Evolutionary conservation across 768 basidiomycete species (phyloP).

Genomic region (Mycena chlorophos): DNA sequence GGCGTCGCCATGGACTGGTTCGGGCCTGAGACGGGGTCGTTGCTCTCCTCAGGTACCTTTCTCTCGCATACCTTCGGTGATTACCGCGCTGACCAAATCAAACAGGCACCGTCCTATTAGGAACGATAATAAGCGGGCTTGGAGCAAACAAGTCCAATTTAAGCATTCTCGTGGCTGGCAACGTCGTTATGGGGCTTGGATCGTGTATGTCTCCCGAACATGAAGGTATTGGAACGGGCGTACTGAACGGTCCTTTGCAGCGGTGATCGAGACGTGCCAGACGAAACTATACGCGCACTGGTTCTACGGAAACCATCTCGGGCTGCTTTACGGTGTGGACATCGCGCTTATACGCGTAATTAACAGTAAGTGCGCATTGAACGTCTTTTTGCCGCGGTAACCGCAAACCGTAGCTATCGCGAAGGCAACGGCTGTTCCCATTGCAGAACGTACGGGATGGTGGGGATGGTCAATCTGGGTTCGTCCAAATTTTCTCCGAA

Average conservation of each 20-base stretch:
- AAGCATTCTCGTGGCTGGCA: not conserved
- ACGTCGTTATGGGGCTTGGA: slow-evolving; percentile 8
- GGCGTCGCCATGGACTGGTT: slow-evolving; percentile 11
- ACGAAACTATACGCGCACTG: slow-evolving; percentile 11
- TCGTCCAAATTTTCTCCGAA: not conserved
- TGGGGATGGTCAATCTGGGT: slow-evolving; percentile 11
- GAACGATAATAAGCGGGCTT: slow-evolving; percentile 4
- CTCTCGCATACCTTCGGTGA: not conserved
- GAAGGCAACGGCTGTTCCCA: slow-evolving; percentile 9
- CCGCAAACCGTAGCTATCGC: not conserved
- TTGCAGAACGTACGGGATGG: slow-evolving; percentile 10
- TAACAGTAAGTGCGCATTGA: not conserved
- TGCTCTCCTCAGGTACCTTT: slow-evolving; percentile 7
- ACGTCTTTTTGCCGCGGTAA: not conserved
- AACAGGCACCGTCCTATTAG: not conserved
- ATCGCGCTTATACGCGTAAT: slow-evolving; percentile 7
- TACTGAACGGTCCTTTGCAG: not conserved
- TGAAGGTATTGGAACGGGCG: not conserved
- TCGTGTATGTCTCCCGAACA: not conserved
- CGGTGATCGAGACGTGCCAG: slow-evolving; percentile 5
- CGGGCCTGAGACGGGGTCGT: slow-evolving; percentile 6
- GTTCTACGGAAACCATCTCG: slow-evolving; percentile 11
- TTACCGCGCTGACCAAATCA: no score
- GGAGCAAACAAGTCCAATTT: slow-evolving; percentile 5
- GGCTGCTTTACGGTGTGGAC: slow-evolving; percentile 5